These are phyloP conservation scores for Peterozyma toletana DNA, from an alignment of 805 yeast species.

Conservation along the genomic window DNA sequence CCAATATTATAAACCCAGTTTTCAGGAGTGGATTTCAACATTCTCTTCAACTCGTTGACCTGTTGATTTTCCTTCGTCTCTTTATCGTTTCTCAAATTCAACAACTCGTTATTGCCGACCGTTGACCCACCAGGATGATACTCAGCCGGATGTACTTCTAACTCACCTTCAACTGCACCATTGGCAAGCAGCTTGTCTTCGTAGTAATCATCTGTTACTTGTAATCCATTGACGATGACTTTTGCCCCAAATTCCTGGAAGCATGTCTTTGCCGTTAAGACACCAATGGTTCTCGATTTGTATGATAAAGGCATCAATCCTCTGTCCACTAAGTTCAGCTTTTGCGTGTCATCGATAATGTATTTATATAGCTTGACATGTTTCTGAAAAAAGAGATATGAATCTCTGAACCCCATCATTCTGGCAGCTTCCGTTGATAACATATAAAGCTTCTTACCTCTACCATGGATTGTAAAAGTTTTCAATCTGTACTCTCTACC, in stretches of 20 bases:
- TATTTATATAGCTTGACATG: slow-evolving; percentile 72
- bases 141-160: slow-evolving; percentile 50
- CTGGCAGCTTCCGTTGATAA: slow-evolving; percentile 95
- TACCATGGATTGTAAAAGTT: slow-evolving; percentile 54
- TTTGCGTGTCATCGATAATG: slow-evolving; percentile 68
- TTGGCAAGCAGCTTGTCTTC: slow-evolving; percentile 46
- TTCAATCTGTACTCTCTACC: slow-evolving; percentile 70
- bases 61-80: slow-evolving; percentile 7
- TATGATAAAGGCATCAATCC: slow-evolving; percentile 83
- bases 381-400: slow-evolving; percentile 82
- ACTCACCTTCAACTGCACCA: slow-evolving; percentile 65
- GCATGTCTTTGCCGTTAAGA: slow-evolving; percentile 85
- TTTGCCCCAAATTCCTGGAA: slow-evolving; percentile 90
- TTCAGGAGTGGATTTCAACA: slow-evolving; percentile 32
- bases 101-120: slow-evolving; percentile 3
- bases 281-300: slow-evolving; percentile 81
- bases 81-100: slow-evolving; percentile 1
- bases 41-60: slow-evolving; percentile 10
- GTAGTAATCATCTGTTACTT: slow-evolving; percentile 84
- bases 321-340: slow-evolving; percentile 73
- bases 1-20: slow-evolving; percentile 87
- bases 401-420: slow-evolving; percentile 88
- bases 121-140: slow-evolving; percentile 6
- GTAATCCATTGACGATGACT: slow-evolving; percentile 71
- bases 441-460: slow-evolving; percentile 76